Conservation (phyloP, 2,329 filamentous ascomycete species). For the Colletotrichum abscissum region DNA sequence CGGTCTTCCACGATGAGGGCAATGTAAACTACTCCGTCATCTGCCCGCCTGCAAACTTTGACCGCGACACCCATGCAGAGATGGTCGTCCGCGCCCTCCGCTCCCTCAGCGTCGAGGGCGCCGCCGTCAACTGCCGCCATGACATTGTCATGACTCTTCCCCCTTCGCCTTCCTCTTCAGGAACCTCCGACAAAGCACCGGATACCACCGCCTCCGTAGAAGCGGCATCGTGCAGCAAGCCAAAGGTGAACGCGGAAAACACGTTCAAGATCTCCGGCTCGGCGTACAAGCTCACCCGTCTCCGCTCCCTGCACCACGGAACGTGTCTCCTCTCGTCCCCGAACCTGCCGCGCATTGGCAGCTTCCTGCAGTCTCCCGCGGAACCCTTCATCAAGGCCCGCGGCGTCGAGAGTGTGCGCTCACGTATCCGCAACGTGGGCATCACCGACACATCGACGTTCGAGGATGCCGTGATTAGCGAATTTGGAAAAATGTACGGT, state of each 20-base stretch:
- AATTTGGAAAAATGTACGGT: slow-evolving; percentile 78
- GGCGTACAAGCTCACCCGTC: slow-evolving; percentile 90
- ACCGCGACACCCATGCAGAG: slow-evolving; percentile 86
- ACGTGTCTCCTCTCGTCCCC: slow-evolving; percentile 86
- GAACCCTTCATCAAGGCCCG: slow-evolving; percentile 80
- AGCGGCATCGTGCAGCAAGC: background rate
- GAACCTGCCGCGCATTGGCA: slow-evolving; percentile 76
- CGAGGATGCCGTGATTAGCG: slow-evolving; percentile 66
- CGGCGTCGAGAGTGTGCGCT: slow-evolving; percentile 92
- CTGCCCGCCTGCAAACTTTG: slow-evolving; percentile 79
- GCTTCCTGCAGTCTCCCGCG: slow-evolving; percentile 82
- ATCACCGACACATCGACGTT: slow-evolving; percentile 56
- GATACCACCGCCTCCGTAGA: background rate
- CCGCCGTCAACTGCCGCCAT: slow-evolving; percentile 87
- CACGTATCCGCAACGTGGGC: slow-evolving; percentile 82
- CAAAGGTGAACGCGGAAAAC: slow-evolving; percentile 26
- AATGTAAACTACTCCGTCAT: slow-evolving; percentile 98
- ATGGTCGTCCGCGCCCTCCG: slow-evolving; percentile 91
- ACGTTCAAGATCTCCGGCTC: slow-evolving; percentile 90
- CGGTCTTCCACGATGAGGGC: slow-evolving; percentile 92
- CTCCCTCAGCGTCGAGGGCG: slow-evolving; percentile 65
- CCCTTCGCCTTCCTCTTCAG: background rate
- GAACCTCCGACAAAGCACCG: background rate
- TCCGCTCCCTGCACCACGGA: slow-evolving; percentile 89
- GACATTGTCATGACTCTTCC: slow-evolving; percentile 83